Conservation (phyloP, 2,329 filamentous ascomycete species). For the Gaeumannomyces sp. region DNA sequence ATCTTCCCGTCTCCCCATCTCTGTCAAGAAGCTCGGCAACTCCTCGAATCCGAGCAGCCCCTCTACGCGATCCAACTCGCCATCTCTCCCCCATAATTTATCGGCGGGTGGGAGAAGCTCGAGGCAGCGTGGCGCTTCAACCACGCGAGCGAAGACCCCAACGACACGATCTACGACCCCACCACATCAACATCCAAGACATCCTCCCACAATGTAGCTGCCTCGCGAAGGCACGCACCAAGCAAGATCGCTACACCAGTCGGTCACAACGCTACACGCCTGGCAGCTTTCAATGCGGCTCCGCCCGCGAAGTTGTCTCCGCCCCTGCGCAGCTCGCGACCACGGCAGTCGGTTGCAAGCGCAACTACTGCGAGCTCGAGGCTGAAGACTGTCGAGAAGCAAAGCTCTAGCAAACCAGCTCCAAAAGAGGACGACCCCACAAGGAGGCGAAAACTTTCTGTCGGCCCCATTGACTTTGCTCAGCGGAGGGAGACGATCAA, state of each 20-base stretch:
- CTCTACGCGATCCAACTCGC: constrained; percentile 52
- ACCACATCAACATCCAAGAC: constrained; percentile 33
- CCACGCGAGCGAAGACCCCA: constrained; percentile 34
- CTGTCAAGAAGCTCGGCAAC: constrained; percentile 33
- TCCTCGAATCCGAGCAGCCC: constrained; percentile 42
- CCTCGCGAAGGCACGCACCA: constrained; percentile 32
- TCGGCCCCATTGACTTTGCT: constrained; percentile 79
- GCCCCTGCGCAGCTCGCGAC: constrained; percentile 71
- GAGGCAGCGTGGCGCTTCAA: constrained; percentile 26
- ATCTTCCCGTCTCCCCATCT: constrained; percentile 32
- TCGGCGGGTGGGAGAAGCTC: constrained; percentile 34
- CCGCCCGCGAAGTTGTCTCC: constrained; percentile 70
- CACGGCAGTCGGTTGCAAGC: constrained; percentile 70
- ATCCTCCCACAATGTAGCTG: constrained; percentile 26
- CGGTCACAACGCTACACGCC: constrained; percentile 39
- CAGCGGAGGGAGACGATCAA: constrained; percentile 76
- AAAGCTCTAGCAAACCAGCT: constrained; percentile 2
- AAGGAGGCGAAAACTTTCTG: constrained; percentile 47
- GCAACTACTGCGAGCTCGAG: constrained; percentile 68
- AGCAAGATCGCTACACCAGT: constrained; percentile 37
- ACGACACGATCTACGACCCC: constrained; percentile 24
- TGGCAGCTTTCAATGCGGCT: constrained; percentile 69
- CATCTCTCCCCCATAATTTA: constrained; percentile 38
- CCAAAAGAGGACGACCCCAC: constrained; percentile 32
- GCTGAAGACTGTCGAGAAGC: constrained; percentile 53